phyloP scores from a whole-genome alignment of 352 stramenopile genomes.

The Phytopythium sindhum region DNA sequence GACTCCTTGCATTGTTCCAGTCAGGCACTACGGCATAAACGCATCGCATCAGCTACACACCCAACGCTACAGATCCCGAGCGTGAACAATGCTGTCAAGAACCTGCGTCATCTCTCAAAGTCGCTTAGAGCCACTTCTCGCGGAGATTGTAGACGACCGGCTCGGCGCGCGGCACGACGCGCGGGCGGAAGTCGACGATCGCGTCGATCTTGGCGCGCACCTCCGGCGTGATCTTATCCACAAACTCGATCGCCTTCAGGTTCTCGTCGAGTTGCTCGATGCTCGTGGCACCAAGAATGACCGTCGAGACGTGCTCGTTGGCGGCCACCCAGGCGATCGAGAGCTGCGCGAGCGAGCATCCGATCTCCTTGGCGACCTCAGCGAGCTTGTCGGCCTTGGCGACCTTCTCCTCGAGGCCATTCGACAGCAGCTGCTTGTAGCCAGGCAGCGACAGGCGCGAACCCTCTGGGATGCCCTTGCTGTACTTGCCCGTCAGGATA shows the following conservation, averaged over 20 bases:
- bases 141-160: conserved; percentile 30
- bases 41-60: not conserved
- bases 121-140: conserved; percentile 29
- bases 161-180: conserved; percentile 24
- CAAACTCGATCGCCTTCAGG: conserved; percentile 56
- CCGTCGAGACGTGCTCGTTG: conserved; percentile 61
- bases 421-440: conserved; percentile 36
- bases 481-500: conserved; percentile 74
- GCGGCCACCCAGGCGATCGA: conserved; percentile 47
- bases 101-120: not conserved
- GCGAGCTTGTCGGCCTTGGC: conserved; percentile 29
- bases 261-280: conserved; percentile 75
- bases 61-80: not conserved
- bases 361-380: conserved; percentile 38
- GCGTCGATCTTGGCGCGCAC: conserved; percentile 65
- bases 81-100: not conserved
- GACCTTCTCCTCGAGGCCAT: conserved; percentile 41
- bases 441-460: conserved; percentile 42
- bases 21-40: not conserved
- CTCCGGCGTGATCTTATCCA: conserved; percentile 70
- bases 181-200: conserved; percentile 47
- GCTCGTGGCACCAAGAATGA: conserved; percentile 59
- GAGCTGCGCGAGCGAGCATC: conserved; percentile 45
- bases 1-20: too few relatives aligned
- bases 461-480: conserved; percentile 40